These are phyloP conservation scores for Stephanodiscus minutulus DNA, from an alignment of 108 stramenopile species.

Conservation along the genomic window DNA sequence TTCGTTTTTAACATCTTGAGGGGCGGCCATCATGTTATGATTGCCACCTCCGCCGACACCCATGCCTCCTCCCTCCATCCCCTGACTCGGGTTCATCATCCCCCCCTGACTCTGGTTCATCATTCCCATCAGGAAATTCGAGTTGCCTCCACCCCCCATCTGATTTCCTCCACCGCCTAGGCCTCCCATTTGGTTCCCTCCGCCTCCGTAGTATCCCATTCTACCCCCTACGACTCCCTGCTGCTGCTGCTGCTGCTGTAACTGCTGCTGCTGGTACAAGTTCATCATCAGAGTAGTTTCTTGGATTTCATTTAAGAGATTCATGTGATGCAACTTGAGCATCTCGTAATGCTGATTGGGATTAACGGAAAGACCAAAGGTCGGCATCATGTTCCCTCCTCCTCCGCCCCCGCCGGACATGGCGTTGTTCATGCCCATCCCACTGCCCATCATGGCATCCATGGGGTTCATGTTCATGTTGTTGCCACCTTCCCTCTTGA, in stretches of 20 bases:
- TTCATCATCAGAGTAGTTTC: conserved; percentile 95
- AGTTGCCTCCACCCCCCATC: neutral
- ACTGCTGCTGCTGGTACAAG: conserved; percentile 57
- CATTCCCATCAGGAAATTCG: conserved; percentile 13
- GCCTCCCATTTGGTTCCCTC: conserved; percentile 27
- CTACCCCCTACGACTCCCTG: conserved; percentile 5
- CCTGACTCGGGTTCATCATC: conserved; percentile 23
- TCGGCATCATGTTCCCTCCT: conserved; percentile 12
- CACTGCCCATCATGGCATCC: conserved; percentile 8
- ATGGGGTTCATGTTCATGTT: conserved; percentile 21
- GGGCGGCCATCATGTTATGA: neutral
- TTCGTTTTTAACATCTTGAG: conserved; percentile 1
- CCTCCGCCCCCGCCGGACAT: conserved; percentile 8
- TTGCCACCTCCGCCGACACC: conserved; percentile 5
- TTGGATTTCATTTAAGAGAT: conserved; percentile 90
- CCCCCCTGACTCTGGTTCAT: conserved; percentile 27
- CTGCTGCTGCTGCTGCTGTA: conserved; percentile 38
- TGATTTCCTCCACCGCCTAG: conserved; percentile 7
- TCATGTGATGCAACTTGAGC: conserved; percentile 94
- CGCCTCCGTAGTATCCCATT: conserved; percentile 9
- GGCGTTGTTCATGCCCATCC: conserved; percentile 14
- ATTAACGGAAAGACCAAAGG: conserved; percentile 49
- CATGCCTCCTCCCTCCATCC: conserved; percentile 9
- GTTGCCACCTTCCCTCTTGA: conserved; percentile 8
- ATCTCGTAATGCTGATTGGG: conserved; percentile 77